These are phyloP conservation scores for Cucurbita pepo DNA, from an alignment of 306 rosid genomes.

Conservation along the genomic window DNA sequence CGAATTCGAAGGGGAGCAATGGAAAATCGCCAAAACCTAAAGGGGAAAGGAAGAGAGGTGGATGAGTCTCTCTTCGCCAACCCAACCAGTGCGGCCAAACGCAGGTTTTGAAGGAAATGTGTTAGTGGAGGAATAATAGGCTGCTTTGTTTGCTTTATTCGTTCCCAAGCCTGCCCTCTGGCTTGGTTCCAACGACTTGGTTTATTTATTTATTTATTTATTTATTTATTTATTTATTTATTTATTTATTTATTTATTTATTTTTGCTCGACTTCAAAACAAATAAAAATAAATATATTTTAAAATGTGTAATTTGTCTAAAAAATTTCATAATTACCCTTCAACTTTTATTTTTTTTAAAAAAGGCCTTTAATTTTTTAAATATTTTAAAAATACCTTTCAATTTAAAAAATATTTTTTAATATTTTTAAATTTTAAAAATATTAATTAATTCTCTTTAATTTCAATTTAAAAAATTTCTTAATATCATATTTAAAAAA, in stretches of 20 bases:
- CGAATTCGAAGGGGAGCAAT: not conserved
- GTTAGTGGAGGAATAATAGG: not conserved
- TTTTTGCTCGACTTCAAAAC: no score
- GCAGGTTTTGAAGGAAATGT: not conserved
- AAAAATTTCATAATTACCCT: no score
- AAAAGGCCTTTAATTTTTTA: no score
- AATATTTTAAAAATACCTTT: no score
- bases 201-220: not conserved
- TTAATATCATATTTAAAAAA: no score
- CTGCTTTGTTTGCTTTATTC: constrained; percentile 6
- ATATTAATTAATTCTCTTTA: no score
- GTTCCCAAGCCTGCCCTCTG: constrained; percentile 1
- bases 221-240: not conserved
- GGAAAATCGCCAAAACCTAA: not conserved
- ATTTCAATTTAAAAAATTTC: no score
- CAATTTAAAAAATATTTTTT: no score
- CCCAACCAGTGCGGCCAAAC: not conserved
- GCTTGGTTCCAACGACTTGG: not conserved
- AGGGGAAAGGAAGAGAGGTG: constrained; percentile 3
- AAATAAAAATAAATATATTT: no score
- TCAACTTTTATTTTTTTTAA: no score
- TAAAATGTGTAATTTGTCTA: no score
- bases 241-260: not conserved
- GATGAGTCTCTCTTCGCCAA: constrained; percentile 16
- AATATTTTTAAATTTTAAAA: no score